phyloP scores from a whole-genome alignment of 495 filamentous ascomycete species.

The Talaromyces ruber region DNA sequence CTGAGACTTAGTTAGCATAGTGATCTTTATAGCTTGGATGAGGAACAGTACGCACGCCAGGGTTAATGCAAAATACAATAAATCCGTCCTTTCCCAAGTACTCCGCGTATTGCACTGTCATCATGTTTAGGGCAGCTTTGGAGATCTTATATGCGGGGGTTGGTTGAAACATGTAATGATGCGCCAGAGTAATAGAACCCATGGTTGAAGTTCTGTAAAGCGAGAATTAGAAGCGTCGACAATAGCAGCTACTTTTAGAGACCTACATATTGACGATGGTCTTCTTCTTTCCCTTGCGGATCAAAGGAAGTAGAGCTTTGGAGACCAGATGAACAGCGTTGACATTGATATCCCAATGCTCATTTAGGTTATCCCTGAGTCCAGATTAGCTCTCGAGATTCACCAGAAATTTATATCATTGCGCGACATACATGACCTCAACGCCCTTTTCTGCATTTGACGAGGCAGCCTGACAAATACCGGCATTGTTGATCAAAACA shows the following conservation, averaged over 20 bases:
- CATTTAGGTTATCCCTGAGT: slow-evolving; percentile 21
- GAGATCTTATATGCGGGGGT: slow-evolving; percentile 31
- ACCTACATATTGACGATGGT: slow-evolving; percentile 31
- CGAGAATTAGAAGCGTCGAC: neutral
- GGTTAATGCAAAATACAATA: slow-evolving; percentile 24
- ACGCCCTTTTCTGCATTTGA: too few relatives aligned
- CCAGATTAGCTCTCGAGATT: too few relatives aligned
- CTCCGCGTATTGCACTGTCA: slow-evolving; percentile 26
- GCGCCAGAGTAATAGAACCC: slow-evolving; percentile 19
- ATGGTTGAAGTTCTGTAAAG: slow-evolving; percentile 19
- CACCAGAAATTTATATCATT: too few relatives aligned
- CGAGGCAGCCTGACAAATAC: slow-evolving; percentile 6
- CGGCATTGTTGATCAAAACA: slow-evolving; percentile 34
- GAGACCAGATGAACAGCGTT: slow-evolving; percentile 25
- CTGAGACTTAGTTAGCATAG: slow-evolving; percentile 15
- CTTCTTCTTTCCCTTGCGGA: slow-evolving; percentile 27
- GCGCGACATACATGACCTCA: too few relatives aligned
- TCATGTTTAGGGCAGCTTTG: slow-evolving; percentile 33
- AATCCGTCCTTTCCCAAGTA: slow-evolving; percentile 23
- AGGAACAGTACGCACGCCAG: slow-evolving; percentile 23
- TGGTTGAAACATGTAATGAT: slow-evolving; percentile 9
- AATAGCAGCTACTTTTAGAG: neutral
- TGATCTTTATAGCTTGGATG: neutral
- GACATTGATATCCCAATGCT: slow-evolving; percentile 28
- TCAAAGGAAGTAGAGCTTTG: slow-evolving; percentile 25